Evolutionary conservation across 768 basidiomycete genomes (phyloP), one percentile per base, ranked within the genome.

Genomic region (Termitomyces sp.): DNA sequence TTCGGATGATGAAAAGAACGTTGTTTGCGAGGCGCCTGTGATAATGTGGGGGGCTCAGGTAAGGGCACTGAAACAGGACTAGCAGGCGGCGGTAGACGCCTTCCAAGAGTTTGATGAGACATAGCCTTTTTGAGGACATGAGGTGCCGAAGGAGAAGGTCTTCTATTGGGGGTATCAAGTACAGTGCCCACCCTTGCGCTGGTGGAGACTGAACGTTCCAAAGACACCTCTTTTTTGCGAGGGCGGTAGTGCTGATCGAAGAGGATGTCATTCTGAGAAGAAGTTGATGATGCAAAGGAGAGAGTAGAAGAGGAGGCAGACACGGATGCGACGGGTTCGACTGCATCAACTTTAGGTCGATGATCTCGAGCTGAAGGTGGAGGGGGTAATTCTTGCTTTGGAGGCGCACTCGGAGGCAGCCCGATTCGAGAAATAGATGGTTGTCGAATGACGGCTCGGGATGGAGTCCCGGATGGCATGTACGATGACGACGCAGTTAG

Each of bases 1-100:
- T 78, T 81, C 40, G 80, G 71, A 60, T 81, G 78, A 65, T 85
- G 79, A 59, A 85, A 86, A n/a, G 82, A 84, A 35, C 80, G 80
- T 64, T 84, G 84, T 65, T 85, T 84, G 56, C 71, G 75, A 15
- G 69, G 70, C 15, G 47, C 68, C 64, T 73, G 77, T 20, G 72
- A 70, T 18, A 60, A 47, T n/a, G 62, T 46, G 25, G 61, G 54
- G 16, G 73, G 63, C 29, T 62, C 64, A 41, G 73, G 68, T 12
- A 66, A 59, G 7, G 70, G 62, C 6, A 63, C 63, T 10, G 71
- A 61, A 22, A 64, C 54, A 45, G 70, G 65, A 29, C 50, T 57
- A 25, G 22, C 50, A n/a, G 64, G 60, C 13, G 66, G 70, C 58
- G 66, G 66, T 20, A 60, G 59, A 20, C 65, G 66, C 60, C 73